phyloP scores from a whole-genome alignment of 75 land plant genomes.

The Cryptomeria japonica region DNA sequence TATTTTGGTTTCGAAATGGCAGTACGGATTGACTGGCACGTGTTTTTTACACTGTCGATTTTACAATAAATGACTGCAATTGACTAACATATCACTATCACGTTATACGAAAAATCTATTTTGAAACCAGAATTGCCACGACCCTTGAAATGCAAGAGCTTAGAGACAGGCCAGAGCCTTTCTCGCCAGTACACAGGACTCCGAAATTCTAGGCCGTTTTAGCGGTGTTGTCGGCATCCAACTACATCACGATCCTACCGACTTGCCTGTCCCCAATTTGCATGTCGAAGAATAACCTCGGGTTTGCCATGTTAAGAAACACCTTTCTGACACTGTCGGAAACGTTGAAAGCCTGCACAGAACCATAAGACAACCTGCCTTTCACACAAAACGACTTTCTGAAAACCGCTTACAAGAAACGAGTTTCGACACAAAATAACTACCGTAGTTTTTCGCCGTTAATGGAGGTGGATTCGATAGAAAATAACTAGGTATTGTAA shows the following conservation, averaged over 20 bases:
- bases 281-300: constrained; percentile 80
- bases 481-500: no score
- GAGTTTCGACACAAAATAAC: neutral
- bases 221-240: constrained; percentile 54
- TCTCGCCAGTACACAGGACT: constrained; percentile 87
- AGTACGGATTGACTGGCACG: no score
- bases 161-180: constrained; percentile 57
- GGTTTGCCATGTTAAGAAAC: constrained; percentile 28
- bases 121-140: no score
- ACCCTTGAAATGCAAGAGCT: constrained; percentile 77
- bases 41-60: no score
- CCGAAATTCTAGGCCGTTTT: constrained; percentile 87
- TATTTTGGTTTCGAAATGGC: no score
- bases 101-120: no score
- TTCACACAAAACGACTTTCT: neutral
- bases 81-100: no score
- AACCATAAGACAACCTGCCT: neutral
- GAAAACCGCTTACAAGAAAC: neutral
- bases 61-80: no score
- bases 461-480: no score
- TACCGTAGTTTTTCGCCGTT: neutral
- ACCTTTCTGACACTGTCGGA: no score
- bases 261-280: constrained; percentile 54
- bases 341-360: neutral
- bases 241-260: constrained; percentile 82